Evolutionary conservation across 2,329 filamentous ascomycete species (phyloP).

Genomic region (Fusarium sterilihyphosum): DNA sequence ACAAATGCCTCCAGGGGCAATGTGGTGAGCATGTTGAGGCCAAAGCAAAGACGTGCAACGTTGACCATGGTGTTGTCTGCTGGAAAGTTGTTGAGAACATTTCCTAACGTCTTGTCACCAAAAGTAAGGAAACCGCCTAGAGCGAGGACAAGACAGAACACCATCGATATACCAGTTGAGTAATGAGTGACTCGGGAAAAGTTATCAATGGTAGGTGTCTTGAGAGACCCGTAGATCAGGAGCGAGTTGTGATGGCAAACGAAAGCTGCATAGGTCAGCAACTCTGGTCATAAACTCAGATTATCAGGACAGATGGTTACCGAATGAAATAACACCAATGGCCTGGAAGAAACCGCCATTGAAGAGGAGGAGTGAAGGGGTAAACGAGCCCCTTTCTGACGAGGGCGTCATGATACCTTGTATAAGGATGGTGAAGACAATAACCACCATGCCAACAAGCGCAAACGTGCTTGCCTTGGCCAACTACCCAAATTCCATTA

Average conservation of each 20-base stretch:
- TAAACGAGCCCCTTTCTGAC: conserved; percentile 77
- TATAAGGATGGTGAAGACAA: conserved; percentile 86
- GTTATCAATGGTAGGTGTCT: conserved; percentile 93
- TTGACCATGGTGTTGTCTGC: conserved; percentile 93
- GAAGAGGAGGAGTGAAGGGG: conserved; percentile 76
- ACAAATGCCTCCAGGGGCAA: conserved; percentile 97
- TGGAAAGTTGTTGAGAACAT: conserved; percentile 98
- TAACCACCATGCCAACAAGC: conserved; percentile 90
- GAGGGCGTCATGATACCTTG: conserved; percentile 81
- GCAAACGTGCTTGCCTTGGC: conserved; percentile 96
- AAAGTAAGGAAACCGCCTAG: conserved; percentile 92
- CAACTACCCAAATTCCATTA: conserved; percentile 65
- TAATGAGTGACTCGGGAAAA: conserved; percentile 95
- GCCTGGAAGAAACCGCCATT: conserved; percentile 93
- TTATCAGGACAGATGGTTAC: conserved; percentile 57
- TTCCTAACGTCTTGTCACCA: conserved; percentile 89
- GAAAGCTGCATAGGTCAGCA: conserved; percentile 57
- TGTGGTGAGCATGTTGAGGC: conserved; percentile 98
- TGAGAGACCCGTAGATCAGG: conserved; percentile 94
- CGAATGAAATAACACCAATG: conserved; percentile 97
- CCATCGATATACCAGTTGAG: conserved; percentile 87
- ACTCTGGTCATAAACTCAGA: background rate
- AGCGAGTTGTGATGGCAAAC: conserved; percentile 93
- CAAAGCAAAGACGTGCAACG: conserved; percentile 92
- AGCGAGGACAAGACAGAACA: conserved; percentile 91